phyloP scores from a whole-genome alignment of 306 rosid genomes.

The Quercus gilva region DNA sequence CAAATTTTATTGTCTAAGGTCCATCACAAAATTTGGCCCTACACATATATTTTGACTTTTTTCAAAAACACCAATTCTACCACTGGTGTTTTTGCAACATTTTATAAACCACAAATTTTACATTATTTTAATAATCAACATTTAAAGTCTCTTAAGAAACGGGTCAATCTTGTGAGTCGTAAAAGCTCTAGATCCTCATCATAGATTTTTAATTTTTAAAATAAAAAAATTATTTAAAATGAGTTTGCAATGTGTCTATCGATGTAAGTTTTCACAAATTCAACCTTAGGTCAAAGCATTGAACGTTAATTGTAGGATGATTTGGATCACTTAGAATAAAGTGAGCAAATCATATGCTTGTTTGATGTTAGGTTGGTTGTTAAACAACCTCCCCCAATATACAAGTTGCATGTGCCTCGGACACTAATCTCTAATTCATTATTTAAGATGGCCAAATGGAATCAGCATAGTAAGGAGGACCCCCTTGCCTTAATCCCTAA shows the following conservation, averaged over 20 bases:
- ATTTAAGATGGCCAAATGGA: not conserved
- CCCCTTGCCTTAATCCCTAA: too few species aligned
- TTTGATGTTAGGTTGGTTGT: slow-evolving; percentile 13
- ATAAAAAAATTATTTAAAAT: not conserved
- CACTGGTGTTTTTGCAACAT: too few species aligned
- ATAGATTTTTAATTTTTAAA: too few species aligned
- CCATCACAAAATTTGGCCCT: too few species aligned
- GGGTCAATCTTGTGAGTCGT: not conserved
- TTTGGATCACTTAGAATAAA: not conserved
- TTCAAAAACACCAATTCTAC: too few species aligned
- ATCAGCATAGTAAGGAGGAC: not conserved
- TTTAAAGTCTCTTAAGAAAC: too few species aligned
- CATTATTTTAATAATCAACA: too few species aligned
- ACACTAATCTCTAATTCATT: not conserved
- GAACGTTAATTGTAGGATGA: not conserved
- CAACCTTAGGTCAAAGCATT: not conserved
- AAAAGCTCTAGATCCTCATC: not conserved
- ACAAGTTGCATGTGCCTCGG: slow-evolving; percentile 13
- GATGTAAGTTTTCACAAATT: not conserved
- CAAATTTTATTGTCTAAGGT: too few species aligned
- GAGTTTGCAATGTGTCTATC: not conserved
- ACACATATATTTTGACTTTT: too few species aligned
- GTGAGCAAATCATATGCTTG: not conserved
- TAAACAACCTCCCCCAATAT: slow-evolving; percentile 13
- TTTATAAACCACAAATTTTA: too few species aligned